Evolutionary conservation across 352 stramenopile genomes (phyloP).

Genomic region (Saprolegnia parasitica): DNA sequence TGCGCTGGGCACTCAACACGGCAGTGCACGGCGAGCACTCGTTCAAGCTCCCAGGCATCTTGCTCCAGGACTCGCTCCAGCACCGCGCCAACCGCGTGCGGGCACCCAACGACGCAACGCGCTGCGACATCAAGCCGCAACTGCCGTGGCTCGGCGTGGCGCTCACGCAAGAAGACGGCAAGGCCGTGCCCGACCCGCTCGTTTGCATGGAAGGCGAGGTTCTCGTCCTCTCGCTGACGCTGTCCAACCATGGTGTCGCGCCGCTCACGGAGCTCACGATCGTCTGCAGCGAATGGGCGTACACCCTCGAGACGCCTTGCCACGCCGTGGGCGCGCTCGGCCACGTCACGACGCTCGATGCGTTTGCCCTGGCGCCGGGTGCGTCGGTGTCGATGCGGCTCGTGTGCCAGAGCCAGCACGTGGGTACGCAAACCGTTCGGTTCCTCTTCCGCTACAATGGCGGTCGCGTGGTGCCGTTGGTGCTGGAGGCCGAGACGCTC

Average conservation of each 20-base stretch:
- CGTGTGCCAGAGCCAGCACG: conserved; percentile 41
- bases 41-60: conserved; percentile 71
- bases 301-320: conserved; percentile 41
- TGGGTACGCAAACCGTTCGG: conserved; percentile 44
- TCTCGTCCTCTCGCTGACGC: conserved; percentile 44
- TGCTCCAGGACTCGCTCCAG: conserved; percentile 75
- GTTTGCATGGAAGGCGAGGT: conserved; percentile 45
- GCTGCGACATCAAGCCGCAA: conserved; percentile 58
- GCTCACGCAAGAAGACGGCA: conserved; percentile 38
- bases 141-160: conserved; percentile 83
- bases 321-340: conserved; percentile 60
- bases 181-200: conserved; percentile 35
- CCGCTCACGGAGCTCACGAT: conserved; percentile 51
- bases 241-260: conserved; percentile 57
- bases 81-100: conserved; percentile 65
- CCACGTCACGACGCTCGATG: conserved; percentile 54
- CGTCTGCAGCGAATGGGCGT: conserved; percentile 60
- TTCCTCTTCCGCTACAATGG: conserved; percentile 69
- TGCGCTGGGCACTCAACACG: conserved; percentile 80
- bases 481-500: conserved; percentile 53
- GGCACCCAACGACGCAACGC: conserved; percentile 68
- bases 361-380: conserved; percentile 45
- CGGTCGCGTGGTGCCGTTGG: conserved; percentile 48
- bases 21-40: conserved; percentile 76
- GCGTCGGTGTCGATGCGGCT: conserved; percentile 48